Percentiles rank a stretch among this genome's conserved stretches.
These are phyloP conservation scores for Sicyos edulis DNA, from an alignment of 306 rosid genomes.

Conservation along the genomic window DNA sequence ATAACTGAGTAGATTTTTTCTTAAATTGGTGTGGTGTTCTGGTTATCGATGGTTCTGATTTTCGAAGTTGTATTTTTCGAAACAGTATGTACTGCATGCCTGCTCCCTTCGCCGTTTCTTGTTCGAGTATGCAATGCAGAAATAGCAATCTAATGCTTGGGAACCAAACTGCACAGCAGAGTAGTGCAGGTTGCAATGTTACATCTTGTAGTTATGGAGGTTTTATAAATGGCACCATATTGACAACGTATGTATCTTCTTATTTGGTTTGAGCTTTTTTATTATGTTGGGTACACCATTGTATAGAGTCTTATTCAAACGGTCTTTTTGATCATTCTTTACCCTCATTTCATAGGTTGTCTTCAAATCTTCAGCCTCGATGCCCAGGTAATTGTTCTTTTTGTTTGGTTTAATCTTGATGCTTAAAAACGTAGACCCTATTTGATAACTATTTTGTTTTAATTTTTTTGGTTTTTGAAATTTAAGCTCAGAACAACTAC, in stretches of 20 bases:
- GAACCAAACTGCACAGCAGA: constrained; percentile 64
- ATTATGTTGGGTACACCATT: constrained; percentile 4
- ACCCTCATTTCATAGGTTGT: constrained; percentile 42
- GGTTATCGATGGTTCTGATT: neutral
- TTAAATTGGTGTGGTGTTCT: neutral
- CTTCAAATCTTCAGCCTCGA: constrained; percentile 78
- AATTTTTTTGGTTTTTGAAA: too few relatives aligned
- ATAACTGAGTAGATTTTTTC: constrained; percentile 35
- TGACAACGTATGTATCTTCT: constrained; percentile 49
- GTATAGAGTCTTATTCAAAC: neutral
- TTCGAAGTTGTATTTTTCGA: constrained; percentile 21
- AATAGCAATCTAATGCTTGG: constrained; percentile 86
- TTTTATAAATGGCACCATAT: constrained; percentile 66
- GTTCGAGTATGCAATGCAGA: constrained; percentile 96
- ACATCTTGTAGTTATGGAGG: constrained; percentile 81
- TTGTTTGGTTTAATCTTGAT: neutral
- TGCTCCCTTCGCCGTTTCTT: constrained; percentile 85
- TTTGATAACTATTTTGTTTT: too few relatives aligned
- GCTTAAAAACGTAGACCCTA: neutral
- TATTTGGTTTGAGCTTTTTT: neutral
- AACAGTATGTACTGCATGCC: constrained; percentile 94
- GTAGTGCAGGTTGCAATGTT: constrained; percentile 83
- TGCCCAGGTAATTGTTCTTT: constrained; percentile 64
- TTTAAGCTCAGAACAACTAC: too few relatives aligned
- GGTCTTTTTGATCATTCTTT: constrained; percentile 21